phyloP scores from a whole-genome alignment of 1,284 basidiomycete genomes.

The Pseudozyma pruni region DNA sequence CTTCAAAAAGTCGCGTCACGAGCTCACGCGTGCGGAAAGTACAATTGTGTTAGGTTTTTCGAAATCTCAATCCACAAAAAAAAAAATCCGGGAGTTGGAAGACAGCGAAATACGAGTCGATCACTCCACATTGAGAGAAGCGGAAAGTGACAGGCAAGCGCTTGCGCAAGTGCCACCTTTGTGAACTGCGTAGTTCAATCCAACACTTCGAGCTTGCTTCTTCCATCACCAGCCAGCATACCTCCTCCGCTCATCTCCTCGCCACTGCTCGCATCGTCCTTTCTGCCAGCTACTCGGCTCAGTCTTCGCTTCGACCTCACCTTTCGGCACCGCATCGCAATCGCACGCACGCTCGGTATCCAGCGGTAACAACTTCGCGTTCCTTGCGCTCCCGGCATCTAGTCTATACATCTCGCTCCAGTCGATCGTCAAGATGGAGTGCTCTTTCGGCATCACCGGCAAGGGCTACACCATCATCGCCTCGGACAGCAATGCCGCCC shows the following conservation, averaged over 20 bases:
- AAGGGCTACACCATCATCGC: conserved; percentile 71
- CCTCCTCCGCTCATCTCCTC: too few relatives aligned
- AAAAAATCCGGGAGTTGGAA: conserved; percentile 16
- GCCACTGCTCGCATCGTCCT: neutral
- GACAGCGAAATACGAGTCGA: conserved; percentile 18
- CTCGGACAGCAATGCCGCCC: conserved; percentile 86
- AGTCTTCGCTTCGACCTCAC: too few relatives aligned
- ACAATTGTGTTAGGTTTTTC: conserved; percentile 12
- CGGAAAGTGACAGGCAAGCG: conserved; percentile 13
- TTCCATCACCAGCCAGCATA: too few relatives aligned
- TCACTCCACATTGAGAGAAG: conserved; percentile 34
- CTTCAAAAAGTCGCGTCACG: conserved; percentile 20
- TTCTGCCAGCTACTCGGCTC: neutral
- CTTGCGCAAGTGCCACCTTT: conserved; percentile 48
- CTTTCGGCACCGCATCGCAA: neutral
- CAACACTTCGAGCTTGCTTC: too few relatives aligned
- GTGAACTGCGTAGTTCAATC: too few relatives aligned
- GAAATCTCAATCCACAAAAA: neutral
- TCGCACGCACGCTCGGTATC: neutral
- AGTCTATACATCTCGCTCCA: neutral
- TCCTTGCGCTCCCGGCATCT: neutral
- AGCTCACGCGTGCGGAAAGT: conserved; percentile 20
- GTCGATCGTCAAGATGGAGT: conserved; percentile 69
- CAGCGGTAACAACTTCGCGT: neutral
- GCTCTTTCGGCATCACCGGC: conserved; percentile 71